A percentile compares a stretch with the other conserved stretches of the same genome.
phyloP scores from a whole-genome alignment of 2,329 filamentous ascomycete species.

The Cadophora luteo-olivacea region DNA sequence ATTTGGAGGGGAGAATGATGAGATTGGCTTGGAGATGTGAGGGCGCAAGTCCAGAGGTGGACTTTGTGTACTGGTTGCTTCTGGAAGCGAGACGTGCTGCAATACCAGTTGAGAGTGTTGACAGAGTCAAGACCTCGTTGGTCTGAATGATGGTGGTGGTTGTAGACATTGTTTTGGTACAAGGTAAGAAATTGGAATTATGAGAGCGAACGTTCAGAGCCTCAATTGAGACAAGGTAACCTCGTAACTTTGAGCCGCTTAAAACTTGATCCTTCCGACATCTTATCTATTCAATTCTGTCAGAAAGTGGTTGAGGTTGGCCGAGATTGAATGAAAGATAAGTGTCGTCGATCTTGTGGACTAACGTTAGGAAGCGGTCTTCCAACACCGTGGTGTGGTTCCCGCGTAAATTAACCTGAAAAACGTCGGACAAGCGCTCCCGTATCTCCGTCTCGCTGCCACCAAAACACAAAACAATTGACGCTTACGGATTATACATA shows the following conservation, averaged over 20 bases:
- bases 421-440: neutral
- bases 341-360: neutral
- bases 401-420: too few species aligned
- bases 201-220: neutral
- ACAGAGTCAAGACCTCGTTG: neutral
- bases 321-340: neutral
- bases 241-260: neutral
- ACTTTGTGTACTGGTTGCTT: slow-evolving; percentile 23
- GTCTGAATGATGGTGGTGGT: neutral
- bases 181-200: neutral
- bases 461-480: neutral
- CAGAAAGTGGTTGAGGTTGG: neutral
- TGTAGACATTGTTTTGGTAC: neutral
- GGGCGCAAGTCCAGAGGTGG: slow-evolving; percentile 61
- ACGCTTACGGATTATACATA: neutral
- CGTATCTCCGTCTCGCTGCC: neutral
- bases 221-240: neutral
- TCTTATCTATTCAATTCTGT: neutral
- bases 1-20: slow-evolving; percentile 61
- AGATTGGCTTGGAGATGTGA: slow-evolving; percentile 67
- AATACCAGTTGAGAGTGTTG: slow-evolving; percentile 27
- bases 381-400: too few species aligned
- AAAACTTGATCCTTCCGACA: neutral
- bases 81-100: slow-evolving; percentile 32
- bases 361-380: neutral